Percentiles rank a stretch among this genome's conserved stretches.
These are phyloP conservation scores for Lachancea fermentati DNA, from an alignment of 805 yeast species.

Conservation along the genomic window DNA sequence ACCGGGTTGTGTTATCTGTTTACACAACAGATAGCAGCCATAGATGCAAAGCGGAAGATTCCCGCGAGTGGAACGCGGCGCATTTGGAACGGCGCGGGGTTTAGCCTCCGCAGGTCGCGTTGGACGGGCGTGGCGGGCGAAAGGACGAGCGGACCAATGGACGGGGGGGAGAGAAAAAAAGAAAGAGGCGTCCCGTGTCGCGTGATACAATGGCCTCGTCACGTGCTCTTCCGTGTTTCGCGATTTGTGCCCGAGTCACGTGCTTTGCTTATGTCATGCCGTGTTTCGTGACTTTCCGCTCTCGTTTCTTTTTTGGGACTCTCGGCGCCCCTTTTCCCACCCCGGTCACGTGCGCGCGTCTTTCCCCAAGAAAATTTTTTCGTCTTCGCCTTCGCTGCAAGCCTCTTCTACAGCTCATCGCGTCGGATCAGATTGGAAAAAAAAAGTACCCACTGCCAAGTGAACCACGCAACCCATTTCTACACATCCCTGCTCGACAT, in stretches of 20 bases:
- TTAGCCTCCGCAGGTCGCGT: neutral
- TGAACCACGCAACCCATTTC: neutral
- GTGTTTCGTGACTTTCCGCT: too few relatives aligned
- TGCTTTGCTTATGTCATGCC: too few relatives aligned
- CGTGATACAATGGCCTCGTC: too few relatives aligned
- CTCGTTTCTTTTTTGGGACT: too few relatives aligned
- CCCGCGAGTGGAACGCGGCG: neutral
- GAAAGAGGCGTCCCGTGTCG: neutral
- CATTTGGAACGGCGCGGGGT: neutral
- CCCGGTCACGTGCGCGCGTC: neutral
- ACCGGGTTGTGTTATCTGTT: too few relatives aligned
- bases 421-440: neutral
- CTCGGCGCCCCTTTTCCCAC: too few relatives aligned
- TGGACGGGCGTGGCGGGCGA: neutral
- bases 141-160: neutral
- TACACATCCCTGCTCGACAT: constrained; percentile 6
- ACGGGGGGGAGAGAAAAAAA: neutral
- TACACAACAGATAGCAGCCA: too few relatives aligned
- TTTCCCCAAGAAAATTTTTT: neutral
- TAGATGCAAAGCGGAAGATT: too few relatives aligned
- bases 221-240: too few relatives aligned
- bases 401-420: neutral
- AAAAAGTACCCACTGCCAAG: neutral
- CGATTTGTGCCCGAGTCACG: too few relatives aligned
- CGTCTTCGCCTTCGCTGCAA: neutral